Conservation (phyloP, 2,329 filamentous ascomycete genomes). For the Chaetoscypha palmicola region DNA sequence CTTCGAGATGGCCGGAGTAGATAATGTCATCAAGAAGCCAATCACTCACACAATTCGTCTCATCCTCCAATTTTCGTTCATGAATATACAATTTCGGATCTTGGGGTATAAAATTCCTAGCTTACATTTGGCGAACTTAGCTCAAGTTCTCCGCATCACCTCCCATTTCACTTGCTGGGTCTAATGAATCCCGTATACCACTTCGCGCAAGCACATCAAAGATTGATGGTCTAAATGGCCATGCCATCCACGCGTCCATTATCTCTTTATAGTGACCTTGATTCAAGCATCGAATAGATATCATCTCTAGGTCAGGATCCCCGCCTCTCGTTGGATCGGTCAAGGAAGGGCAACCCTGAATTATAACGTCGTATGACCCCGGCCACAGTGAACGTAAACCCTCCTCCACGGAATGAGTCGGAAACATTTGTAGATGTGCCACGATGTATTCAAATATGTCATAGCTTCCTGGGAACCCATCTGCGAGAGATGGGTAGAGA, state of each 20-base stretch:
- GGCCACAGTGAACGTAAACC: slow-evolving; percentile 47
- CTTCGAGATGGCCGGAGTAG: no score
- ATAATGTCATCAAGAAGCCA: no score
- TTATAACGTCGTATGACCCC: slow-evolving; percentile 50
- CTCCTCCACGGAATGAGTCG: slow-evolving; percentile 34
- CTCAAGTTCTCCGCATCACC: no score
- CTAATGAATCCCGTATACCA: no score
- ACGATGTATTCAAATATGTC: slow-evolving; percentile 49
- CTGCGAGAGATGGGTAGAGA: slow-evolving; percentile 41
- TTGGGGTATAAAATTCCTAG: no score
- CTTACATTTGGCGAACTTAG: no score
- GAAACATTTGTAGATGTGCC: slow-evolving; percentile 33
- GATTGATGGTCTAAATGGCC: slow-evolving; percentile 59
- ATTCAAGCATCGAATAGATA: slow-evolving; percentile 45
- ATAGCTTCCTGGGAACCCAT: slow-evolving; percentile 32
- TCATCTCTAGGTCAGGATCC: slow-evolving; percentile 30
- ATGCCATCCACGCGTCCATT: slow-evolving; percentile 52
- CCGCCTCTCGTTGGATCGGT: slow-evolving; percentile 44
- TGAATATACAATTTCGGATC: no score
- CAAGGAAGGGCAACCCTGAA: slow-evolving; percentile 42
- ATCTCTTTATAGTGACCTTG: slow-evolving; percentile 51
- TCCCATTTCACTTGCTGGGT: no score
- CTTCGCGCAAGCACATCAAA: slow-evolving; percentile 42
- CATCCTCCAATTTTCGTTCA: no score
- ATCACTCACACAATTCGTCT: no score